Base-by-base conservation (phyloP, 1,284 basidiomycete species). In the Coriolopsis trogii region DNA sequence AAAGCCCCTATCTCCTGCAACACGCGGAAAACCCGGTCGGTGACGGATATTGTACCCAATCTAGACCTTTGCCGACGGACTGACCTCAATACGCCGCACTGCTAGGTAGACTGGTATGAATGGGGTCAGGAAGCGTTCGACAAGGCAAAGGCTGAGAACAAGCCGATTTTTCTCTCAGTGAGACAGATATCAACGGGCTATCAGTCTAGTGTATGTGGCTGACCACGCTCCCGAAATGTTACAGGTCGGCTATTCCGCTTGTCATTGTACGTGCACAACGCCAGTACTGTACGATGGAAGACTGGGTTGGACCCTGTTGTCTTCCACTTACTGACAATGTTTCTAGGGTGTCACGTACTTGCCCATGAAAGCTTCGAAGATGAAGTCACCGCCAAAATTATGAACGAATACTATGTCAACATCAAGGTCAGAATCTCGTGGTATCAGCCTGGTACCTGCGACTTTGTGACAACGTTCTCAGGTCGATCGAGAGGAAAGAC, bases 401-500 rank as follows among this genome's bases (percentile, higher is more conserved):
- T 78, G 72, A 77, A 77, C 56, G 67, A 73, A 36, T 59, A 69
- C 56, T 77, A 69, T 50, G 65, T 78, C 25, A 76, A 75, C 49
- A 67, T 78, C 58, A 78, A 77, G 60, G 65, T 65, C 8, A 12
- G 33, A 34, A 13, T 4, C 33, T 31, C 30, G 7, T 25, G 7
- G 49, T 30, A 7, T 23, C 9, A 10, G 10, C 16, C 34, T 10
- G 8, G 4, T 10, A 13, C 4, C 8, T 16, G 3, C 16, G 16
- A 21, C 13, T 4, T 30, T n/a, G 3, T 28, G 13, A 34, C 6
- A 16, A 31, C 40, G 16, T n/a, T 12, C 7, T 2, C 34, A 66
- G 64, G 71, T 74, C 15, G 76, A 78, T 54, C 63, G 76, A 31
- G 76, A 77, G 53, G 76, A 76, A 49, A 58, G 74, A 25, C 76